Conservation (phyloP, 2,329 filamentous ascomycete species). For the Fusarium camptoceras region DNA sequence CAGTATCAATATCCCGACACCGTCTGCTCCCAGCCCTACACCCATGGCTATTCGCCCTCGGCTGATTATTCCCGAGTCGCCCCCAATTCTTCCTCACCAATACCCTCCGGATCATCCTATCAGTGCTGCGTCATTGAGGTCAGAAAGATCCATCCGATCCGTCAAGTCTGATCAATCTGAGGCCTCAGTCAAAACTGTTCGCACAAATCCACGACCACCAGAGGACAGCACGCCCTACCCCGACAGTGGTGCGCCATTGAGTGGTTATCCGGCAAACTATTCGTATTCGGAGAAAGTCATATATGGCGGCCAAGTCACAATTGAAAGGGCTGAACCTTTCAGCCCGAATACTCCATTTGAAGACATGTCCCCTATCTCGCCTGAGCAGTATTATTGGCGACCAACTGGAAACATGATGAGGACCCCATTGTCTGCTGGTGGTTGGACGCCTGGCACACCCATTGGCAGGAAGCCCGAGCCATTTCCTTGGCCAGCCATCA, state of each 20-base stretch:
- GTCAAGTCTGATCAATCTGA: slow-evolving; percentile 38
- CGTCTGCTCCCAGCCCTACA: slow-evolving; percentile 51
- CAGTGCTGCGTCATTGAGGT: slow-evolving; percentile 40
- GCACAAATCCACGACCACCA: slow-evolving; percentile 46
- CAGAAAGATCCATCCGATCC: slow-evolving; percentile 39
- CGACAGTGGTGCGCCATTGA: slow-evolving; percentile 33
- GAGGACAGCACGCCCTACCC: slow-evolving; percentile 50
- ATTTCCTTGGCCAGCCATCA: slow-evolving; percentile 39
- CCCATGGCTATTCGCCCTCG: slow-evolving; percentile 47
- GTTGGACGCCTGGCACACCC: slow-evolving; percentile 25
- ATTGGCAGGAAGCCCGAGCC: slow-evolving; percentile 36
- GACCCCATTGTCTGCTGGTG: slow-evolving; percentile 22
- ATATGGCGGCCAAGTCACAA: slow-evolving; percentile 38
- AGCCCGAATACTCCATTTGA: slow-evolving; percentile 40
- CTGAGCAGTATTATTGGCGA: slow-evolving; percentile 37
- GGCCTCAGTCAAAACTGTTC: slow-evolving; percentile 40
- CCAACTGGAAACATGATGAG: slow-evolving; percentile 25
- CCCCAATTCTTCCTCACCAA: slow-evolving; percentile 16
- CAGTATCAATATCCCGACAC: slow-evolving; percentile 43
- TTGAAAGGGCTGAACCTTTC: slow-evolving; percentile 12
- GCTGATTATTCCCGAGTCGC: slow-evolving; percentile 45
- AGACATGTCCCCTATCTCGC: slow-evolving; percentile 31
- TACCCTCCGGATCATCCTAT: slow-evolving; percentile 8
- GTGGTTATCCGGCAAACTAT: slow-evolving; percentile 38
- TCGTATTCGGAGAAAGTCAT: slow-evolving; percentile 28